Percentiles rank a stretch among this genome's conserved stretches.
phyloP scores from a whole-genome alignment of 768 basidiomycete genomes.

The Lactifluus volemus region DNA sequence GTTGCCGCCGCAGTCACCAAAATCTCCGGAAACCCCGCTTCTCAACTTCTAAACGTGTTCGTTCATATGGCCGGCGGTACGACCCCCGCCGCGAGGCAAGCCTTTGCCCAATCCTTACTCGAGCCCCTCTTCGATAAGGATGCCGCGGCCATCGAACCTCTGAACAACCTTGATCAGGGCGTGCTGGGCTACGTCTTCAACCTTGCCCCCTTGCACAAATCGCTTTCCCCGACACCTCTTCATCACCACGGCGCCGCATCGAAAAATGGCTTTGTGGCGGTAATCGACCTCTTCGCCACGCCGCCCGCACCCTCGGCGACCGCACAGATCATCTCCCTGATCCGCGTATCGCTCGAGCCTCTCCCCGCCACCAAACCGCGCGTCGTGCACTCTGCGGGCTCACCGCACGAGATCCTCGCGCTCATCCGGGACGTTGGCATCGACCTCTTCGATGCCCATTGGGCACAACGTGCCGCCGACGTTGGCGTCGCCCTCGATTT shows the following conservation, averaged over 20 bases:
- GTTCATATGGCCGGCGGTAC: slow-evolving; percentile 63
- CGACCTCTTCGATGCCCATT: slow-evolving; percentile 68
- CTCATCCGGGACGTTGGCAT: slow-evolving; percentile 58
- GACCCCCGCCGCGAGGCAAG: slow-evolving; percentile 45
- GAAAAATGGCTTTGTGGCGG: not conserved
- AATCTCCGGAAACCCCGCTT: not conserved
- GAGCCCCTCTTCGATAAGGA: slow-evolving; percentile 52
- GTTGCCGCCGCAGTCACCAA: not conserved
- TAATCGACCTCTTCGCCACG: not conserved
- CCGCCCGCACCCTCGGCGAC: slow-evolving; percentile 1
- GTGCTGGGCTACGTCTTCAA: slow-evolving; percentile 66
- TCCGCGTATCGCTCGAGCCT: slow-evolving; percentile 49
- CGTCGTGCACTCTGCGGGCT: slow-evolving; percentile 40
- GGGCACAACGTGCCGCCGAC: slow-evolving; percentile 60
- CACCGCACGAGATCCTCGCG: slow-evolving; percentile 69
- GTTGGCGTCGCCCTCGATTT: slow-evolving; percentile 76
- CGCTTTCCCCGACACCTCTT: slow-evolving; percentile 20
- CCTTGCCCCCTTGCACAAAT: slow-evolving; percentile 40
- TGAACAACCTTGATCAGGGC: slow-evolving; percentile 56
- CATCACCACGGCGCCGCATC: not conserved
- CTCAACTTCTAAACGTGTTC: slow-evolving; percentile 40
- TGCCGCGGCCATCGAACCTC: slow-evolving; percentile 40
- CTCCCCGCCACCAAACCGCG: slow-evolving; percentile 55
- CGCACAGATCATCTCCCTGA: slow-evolving; percentile 31
- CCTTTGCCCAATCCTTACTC: slow-evolving; percentile 49